These are phyloP conservation scores for Cercospora sojina DNA, from an alignment of 2,329 filamentous ascomycete genomes.

Conservation along the genomic window DNA sequence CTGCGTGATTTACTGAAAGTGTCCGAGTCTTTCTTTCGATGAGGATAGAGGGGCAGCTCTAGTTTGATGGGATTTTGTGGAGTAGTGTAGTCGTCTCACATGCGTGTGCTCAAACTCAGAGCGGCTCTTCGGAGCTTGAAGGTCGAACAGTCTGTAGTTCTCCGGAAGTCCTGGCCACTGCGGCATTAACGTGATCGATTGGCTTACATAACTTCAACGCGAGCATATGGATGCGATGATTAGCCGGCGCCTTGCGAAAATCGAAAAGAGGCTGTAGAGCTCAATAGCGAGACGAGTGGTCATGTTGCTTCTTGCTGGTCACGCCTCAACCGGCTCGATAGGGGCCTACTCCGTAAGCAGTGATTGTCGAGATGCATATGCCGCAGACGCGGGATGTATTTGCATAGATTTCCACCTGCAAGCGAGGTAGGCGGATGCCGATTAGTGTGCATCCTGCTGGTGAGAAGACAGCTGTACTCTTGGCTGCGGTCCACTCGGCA, in stretches of 20 bases:
- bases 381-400: background rate
- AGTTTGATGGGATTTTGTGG: constrained; percentile 1
- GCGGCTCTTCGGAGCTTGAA: background rate
- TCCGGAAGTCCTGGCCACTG: background rate
- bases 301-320: background rate
- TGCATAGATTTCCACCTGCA: background rate
- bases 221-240: background rate
- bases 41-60: constrained; percentile 5
- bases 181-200: background rate
- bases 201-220: background rate
- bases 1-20: background rate
- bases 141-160: background rate
- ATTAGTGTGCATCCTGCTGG: background rate
- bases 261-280: background rate
- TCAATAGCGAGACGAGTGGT: background rate
- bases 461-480: background rate
- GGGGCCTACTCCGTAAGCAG: background rate
- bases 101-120: background rate
- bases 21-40: constrained; percentile 12
- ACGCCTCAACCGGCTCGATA: background rate
- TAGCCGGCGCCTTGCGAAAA: background rate
- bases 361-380: background rate
- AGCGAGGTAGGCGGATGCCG: background rate
- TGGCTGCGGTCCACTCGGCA: background rate
- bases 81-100: constrained; percentile 1